Evolutionary conservation across 2,329 filamentous ascomycete genomes (phyloP), one percentile per base, ranked within the genome.

Genomic region (Trichoderma simmonsii): DNA sequence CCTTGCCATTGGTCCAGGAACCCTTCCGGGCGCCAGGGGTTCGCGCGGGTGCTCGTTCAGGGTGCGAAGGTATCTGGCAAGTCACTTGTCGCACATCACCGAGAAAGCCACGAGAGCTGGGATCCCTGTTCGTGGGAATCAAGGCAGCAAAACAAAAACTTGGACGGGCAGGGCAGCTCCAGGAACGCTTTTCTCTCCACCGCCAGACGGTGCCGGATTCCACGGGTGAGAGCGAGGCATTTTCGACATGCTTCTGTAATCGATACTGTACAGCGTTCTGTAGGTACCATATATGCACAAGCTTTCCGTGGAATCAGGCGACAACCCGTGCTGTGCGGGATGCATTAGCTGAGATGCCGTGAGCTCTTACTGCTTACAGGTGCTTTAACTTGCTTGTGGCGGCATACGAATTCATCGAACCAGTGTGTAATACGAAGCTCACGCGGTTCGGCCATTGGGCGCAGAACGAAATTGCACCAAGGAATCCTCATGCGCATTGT

Each of bases 1-100:
- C 9, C 64, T 69, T 73, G 75, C 60, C 28, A 78, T 77, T 76
- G 74, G 76, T 72, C 71, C 59, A 57, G 67, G 57, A 64, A 11
- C 71, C 68, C 56, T 71, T 36, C 71, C 72, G 54, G 32, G 32
- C 59, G 71, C 71, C 60, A 65, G 66, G 66, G 66, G 66, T 64
- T 57, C 28, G 48, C 43, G 59, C 63, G 43, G 60, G 60, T 43
- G 32, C 59, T 56, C 43, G 43, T 51, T 51, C 18, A 51, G 43
- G 43, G 43, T 21, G 60, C 60, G n/a, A n/a, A 65, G 36, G 69
- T 71, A 36, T 28, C 61, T 32, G 28, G 32, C 34, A 65, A 28
- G 69, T 71, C 69, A 30, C 61, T 39, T 26, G 65, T 57, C 64
- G 48, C 43, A 39, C 48, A 67, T 56, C 43, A 28, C 48, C 64